These are phyloP conservation scores for Zostera marina DNA, from an alignment of 116 monocot genomes.

Conservation along the genomic window DNA sequence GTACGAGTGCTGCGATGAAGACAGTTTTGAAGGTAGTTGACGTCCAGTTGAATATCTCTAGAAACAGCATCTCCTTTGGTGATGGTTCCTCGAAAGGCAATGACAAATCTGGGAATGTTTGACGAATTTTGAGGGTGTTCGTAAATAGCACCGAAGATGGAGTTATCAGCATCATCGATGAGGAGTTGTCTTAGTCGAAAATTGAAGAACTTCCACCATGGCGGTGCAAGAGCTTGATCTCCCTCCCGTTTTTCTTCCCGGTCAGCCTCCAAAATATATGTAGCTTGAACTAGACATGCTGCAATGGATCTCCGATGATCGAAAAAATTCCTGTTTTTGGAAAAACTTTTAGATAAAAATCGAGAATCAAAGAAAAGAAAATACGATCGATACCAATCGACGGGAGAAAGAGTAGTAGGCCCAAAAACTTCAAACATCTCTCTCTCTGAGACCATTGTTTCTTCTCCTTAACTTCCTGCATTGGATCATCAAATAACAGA, in stretches of 20 bases:
- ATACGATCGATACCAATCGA: conserved; percentile 49
- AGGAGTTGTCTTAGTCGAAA: conserved; percentile 52
- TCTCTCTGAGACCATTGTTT: conserved; percentile 40
- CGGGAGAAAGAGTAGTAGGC: conserved; percentile 38
- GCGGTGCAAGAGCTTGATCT: conserved; percentile 43
- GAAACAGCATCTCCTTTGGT: conserved; percentile 34
- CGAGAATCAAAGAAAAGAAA: not conserved
- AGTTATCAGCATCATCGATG: conserved; percentile 60
- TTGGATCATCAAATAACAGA: too few species aligned
- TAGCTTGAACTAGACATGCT: conserved; percentile 71
- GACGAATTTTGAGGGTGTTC: conserved; percentile 18
- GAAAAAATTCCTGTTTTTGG: conserved; percentile 32
- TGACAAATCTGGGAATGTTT: conserved; percentile 40
- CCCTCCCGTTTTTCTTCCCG: conserved; percentile 38
- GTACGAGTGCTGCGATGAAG: conserved; percentile 63
- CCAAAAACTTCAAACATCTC: conserved; percentile 57
- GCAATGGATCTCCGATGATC: conserved; percentile 54
- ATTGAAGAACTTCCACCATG: conserved; percentile 89
- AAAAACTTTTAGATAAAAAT: too few species aligned
- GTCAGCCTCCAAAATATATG: conserved; percentile 69
- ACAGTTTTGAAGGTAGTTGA: conserved; percentile 37
- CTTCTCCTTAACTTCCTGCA: not conserved
- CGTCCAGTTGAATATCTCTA: conserved; percentile 49
- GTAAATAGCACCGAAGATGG: conserved; percentile 82
- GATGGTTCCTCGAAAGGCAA: conserved; percentile 75